Evolutionary conservation across 805 yeast species (phyloP).

Genomic region (Sugiyamaella valdiviana): DNA sequence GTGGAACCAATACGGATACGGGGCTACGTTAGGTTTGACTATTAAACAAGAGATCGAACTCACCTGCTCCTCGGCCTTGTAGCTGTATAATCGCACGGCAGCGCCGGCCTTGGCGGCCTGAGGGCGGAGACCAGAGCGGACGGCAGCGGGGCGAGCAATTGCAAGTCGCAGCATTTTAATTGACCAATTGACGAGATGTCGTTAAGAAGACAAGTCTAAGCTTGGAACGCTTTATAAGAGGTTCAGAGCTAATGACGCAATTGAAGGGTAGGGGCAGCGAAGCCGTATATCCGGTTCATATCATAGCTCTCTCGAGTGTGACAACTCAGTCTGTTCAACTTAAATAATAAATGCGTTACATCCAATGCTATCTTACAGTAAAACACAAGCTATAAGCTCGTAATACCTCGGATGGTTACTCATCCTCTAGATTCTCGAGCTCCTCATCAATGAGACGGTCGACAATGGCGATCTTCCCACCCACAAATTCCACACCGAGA

Average conservation of each 20-base stretch:
- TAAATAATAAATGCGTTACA: background rate
- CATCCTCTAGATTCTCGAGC: constrained; percentile 23
- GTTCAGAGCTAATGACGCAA: background rate
- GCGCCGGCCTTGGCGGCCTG: background rate
- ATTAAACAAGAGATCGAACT: background rate
- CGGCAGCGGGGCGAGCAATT: constrained; percentile 1
- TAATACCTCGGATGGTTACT: constrained; percentile 2
- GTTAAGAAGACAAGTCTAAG: too few species aligned
- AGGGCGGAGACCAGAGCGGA: background rate
- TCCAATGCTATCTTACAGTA: background rate
- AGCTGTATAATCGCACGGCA: constrained; percentile 2
- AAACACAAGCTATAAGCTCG: background rate
- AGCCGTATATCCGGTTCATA: background rate
- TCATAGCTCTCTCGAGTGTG: background rate
- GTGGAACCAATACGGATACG: constrained; percentile 67
- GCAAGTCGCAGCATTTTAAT: background rate
- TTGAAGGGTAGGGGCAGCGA: background rate
- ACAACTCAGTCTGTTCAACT: background rate
- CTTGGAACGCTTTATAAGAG: too few species aligned
- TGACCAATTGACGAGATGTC: background rate
- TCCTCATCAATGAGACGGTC: constrained; percentile 34
- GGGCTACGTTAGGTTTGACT: constrained; percentile 30
- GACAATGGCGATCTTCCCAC: constrained; percentile 27
- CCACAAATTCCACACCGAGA: constrained; percentile 30
- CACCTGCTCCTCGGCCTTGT: constrained; percentile 14